These are phyloP conservation scores for Fimicolochytrium jonesii DNA, from an alignment of 192 early-diverging fungal species.

Conservation along the genomic window DNA sequence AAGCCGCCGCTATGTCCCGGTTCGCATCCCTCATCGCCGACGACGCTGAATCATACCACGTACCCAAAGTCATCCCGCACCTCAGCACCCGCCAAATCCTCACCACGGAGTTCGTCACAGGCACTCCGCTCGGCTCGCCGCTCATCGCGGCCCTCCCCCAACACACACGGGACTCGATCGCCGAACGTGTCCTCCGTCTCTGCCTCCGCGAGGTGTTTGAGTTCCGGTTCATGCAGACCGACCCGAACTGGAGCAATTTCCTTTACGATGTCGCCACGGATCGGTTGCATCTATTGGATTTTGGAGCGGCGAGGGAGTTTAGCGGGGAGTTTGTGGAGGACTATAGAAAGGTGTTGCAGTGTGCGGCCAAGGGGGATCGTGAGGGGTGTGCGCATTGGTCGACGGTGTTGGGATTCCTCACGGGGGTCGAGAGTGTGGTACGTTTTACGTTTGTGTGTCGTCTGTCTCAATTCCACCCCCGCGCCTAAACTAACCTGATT, in stretches of 20 bases:
- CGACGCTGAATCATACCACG: slow-evolving; percentile 49
- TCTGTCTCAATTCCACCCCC: too few species aligned
- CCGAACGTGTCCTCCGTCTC: slow-evolving; percentile 68
- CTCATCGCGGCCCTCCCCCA: slow-evolving; percentile 56
- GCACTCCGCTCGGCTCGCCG: slow-evolving; percentile 61
- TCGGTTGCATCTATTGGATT: slow-evolving; percentile 86
- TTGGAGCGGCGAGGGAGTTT: slow-evolving; percentile 88
- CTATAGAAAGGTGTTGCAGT: slow-evolving; percentile 72
- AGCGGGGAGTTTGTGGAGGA: slow-evolving; percentile 64
- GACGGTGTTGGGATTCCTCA: slow-evolving; percentile 81
- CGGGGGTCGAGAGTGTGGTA: slow-evolving; percentile 83
- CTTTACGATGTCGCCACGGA: slow-evolving; percentile 67
- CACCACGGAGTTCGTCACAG: slow-evolving; percentile 72
- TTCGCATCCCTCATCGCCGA: slow-evolving; percentile 62
- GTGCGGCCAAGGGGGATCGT: slow-evolving; percentile 67
- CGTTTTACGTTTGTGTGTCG: not conserved
- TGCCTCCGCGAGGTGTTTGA: slow-evolving; percentile 87
- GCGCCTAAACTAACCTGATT: too few species aligned
- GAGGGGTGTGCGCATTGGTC: slow-evolving; percentile 75
- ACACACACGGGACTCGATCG: slow-evolving; percentile 61
- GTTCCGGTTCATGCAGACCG: slow-evolving; percentile 97
- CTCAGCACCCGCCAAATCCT: slow-evolving; percentile 71
- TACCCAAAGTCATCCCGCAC: slow-evolving; percentile 70
- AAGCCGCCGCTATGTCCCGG: slow-evolving; percentile 69
- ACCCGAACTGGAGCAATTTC: slow-evolving; percentile 99